Percentiles rank a stretch among this genome's conserved stretches.
Evolutionary conservation across 306 rosid genomes (phyloP).

Genomic region (Dryas drummondii): DNA sequence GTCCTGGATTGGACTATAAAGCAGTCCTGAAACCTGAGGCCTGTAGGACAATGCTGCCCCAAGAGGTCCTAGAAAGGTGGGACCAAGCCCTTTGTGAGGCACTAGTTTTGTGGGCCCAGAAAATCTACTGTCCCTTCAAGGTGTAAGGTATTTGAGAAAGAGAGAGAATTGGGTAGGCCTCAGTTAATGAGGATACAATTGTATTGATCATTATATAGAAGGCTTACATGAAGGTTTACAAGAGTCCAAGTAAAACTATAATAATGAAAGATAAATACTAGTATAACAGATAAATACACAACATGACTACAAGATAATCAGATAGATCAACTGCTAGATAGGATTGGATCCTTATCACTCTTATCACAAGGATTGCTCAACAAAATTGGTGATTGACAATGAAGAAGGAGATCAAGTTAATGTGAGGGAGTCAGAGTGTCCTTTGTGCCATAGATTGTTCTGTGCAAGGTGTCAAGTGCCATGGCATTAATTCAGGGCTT

Average conservation of each 20-base stretch:
- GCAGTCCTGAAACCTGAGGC: conserved; percentile 31
- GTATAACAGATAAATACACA: too few relatives aligned
- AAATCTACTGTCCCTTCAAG: conserved; percentile 42
- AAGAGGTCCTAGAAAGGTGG: conserved; percentile 42
- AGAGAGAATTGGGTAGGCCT: too few relatives aligned
- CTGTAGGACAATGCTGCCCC: conserved; percentile 38
- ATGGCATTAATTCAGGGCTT: conserved; percentile 55
- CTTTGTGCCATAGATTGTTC: conserved; percentile 56
- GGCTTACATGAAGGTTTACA: too few relatives aligned
- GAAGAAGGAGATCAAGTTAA: conserved; percentile 9
- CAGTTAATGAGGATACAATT: too few relatives aligned
- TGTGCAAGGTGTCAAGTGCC: conserved; percentile 50
- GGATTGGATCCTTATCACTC: too few relatives aligned
- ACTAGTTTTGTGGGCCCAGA: conserved; percentile 8
- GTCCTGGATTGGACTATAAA: conserved; percentile 44
- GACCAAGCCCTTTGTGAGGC: conserved; percentile 37
- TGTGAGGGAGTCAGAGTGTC: conserved; percentile 42
- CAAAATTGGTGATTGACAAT: conserved; percentile 24
- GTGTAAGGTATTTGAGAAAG: too few relatives aligned
- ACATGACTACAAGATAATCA: too few relatives aligned
- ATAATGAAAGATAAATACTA: too few relatives aligned
- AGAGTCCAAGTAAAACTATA: too few relatives aligned
- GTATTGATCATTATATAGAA: too few relatives aligned
- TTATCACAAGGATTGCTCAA: conserved; percentile 43
- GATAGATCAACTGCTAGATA: too few relatives aligned